Base-by-base conservation (phyloP, 192 early-diverging fungal species). In the Gaertneriomyces sp. region DNA sequence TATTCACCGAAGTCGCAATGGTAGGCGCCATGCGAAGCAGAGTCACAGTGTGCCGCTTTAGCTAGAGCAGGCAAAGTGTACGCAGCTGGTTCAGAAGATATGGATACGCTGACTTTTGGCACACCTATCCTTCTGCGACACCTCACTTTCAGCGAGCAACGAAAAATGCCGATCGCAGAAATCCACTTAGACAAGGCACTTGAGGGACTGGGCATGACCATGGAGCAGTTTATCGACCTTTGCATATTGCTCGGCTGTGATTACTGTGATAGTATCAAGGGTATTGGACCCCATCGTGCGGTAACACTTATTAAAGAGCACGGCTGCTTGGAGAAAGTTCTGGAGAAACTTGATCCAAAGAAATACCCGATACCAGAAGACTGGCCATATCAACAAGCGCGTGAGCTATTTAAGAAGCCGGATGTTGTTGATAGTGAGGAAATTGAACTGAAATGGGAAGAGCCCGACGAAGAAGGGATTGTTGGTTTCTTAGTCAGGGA, bases 241-340 rank as follows among this genome's bases (percentile, higher is more conserved):
- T 97, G 95, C 74, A 96, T 99, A 62, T 69, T 99, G 51, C 79
- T 99, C 19, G 96, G 96, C 56, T 99, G 96, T 76, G 96, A 99
- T 72, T 99, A 99, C 76, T 93, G 90, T 60, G 94, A 96, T 60
- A 89, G 88, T 20, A 96, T 99, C 74, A 89, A 85, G 58, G 93
- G 94, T 3, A 88, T 99, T 62, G 96, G 96, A 1, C 94, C 94
- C 20, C 83, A 85, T 42, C 82, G 88, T 4, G 96, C 94, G 1
- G 81, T 90, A n/a, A 72, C 79, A 41, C 65, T 92, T 44, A 95
- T 99, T 55, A 88, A 87, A 63, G 88, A 95, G 68, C 89, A 94
- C 73, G 84, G 83, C 58, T 76, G 73, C 11, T 84, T 99, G 42
- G 95, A 99, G 61, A 85, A 81, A 3, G 87, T 92, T 0, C 58